These are phyloP conservation scores for Thelonectria rubi DNA, from an alignment of 2,329 filamentous ascomycete genomes.

Conservation along the genomic window DNA sequence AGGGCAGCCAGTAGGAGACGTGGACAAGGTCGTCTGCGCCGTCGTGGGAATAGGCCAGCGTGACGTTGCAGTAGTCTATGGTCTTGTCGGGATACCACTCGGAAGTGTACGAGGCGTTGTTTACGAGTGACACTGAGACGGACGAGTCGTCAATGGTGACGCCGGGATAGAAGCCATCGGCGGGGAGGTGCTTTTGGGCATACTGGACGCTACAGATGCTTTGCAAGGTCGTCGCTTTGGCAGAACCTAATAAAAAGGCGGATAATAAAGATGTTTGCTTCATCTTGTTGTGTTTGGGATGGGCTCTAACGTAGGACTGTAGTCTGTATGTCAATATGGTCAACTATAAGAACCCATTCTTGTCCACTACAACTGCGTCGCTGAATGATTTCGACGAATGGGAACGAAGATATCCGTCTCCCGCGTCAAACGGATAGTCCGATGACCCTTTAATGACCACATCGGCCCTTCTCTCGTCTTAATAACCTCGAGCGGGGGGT, in stretches of 20 bases:
- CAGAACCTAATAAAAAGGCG: not conserved
- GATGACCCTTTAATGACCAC: not conserved
- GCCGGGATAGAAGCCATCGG: conserved; percentile 3
- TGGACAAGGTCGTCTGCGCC: conserved; percentile 12
- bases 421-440: not conserved
- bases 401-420: conserved; percentile 10
- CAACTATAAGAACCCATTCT: not conserved
- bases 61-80: conserved; percentile 22
- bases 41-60: conserved; percentile 17
- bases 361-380: not conserved
- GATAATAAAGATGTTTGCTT: not conserved
- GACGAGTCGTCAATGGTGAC: conserved; percentile 12
- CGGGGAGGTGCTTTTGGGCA: not conserved
- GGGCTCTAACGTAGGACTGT: not conserved
- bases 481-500: not conserved
- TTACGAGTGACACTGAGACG: not conserved
- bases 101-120: conserved; percentile 10
- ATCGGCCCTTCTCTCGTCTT: not conserved
- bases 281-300: not conserved
- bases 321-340: not conserved
- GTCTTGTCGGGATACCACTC: conserved; percentile 17
- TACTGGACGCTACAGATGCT: conserved; percentile 14
- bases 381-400: not conserved
- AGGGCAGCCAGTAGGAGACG: conserved; percentile 18
- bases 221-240: conserved; percentile 1